Evolutionary conservation across 495 filamentous ascomycete genomes (phyloP), one percentile per base, ranked within the genome.

Genomic region (Niebla homalea): DNA sequence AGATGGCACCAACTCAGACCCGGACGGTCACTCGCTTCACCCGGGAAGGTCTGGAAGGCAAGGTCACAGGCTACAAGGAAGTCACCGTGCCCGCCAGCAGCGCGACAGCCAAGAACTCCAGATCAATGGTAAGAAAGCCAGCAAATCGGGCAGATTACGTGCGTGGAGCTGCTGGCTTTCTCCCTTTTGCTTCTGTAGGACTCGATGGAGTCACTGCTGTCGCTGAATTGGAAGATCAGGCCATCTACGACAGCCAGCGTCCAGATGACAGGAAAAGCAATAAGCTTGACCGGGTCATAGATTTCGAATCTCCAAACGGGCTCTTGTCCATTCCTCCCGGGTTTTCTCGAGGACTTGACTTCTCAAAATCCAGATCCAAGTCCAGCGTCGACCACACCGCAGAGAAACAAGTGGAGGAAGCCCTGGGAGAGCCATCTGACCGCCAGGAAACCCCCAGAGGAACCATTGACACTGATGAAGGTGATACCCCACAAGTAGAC

Each of bases 51-150:
- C 76, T 97, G 22, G 89, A 97, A 68, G 92, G 92, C 18, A 77
- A 84, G 26, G 89, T 98, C 14, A 94, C 86, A 16, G 92, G 89
- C 21, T 97, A 98, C 63, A 85, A 80, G 60, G 89, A 97, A 66
- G 84, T 97, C 44, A 96, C 92, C 0, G 79, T 97, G 21, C 89
- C 90, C 15, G 89, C 89, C 20, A 81, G 77, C 51, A 90, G 85
- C 50, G 87, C 87, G 1, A 97, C 84, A 16, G 92, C 92, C 4
- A 98, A 98, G 68, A 95, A 94, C 59, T 96, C 89, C 20, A 98
- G 93, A 0, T 95, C 89, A 0, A 71, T 98, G 36, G 67, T 85
- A 10, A 77, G 92, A 36, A 92, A 92, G 57, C 90, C 90, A 22
- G 92, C 89, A 36, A 79, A 77, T 50, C 78, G 85, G 55, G 87